Percentiles rank a stretch among this genome's conserved stretches.
Conservation (phyloP, 2,329 filamentous ascomycete genomes). For the Graphilbum sp. region DNA sequence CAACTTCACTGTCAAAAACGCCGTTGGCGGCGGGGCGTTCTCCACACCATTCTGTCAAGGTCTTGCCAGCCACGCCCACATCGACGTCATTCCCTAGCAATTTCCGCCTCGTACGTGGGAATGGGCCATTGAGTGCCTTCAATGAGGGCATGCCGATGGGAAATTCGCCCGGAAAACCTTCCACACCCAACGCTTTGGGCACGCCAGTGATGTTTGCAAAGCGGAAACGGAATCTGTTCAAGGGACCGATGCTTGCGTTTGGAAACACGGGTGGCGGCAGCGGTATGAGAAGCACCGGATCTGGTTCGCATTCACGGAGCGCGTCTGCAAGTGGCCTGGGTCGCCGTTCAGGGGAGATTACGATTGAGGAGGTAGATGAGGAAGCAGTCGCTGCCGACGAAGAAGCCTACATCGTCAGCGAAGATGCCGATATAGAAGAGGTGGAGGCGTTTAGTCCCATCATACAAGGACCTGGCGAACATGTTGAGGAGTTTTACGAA, state of each 20-base stretch:
- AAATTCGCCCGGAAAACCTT: constrained; percentile 31
- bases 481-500: constrained; percentile 30
- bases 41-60: constrained; percentile 82
- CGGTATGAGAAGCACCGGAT: too few species aligned
- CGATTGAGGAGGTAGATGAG: constrained; percentile 52
- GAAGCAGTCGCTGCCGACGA: constrained; percentile 22
- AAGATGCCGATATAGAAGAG: constrained; percentile 42
- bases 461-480: constrained; percentile 24
- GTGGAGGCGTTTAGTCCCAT: constrained; percentile 43
- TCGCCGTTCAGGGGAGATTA: constrained; percentile 55
- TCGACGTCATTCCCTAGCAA: constrained; percentile 62
- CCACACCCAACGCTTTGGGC: constrained; percentile 11
- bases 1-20: constrained; percentile 50
- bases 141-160: constrained; percentile 37
- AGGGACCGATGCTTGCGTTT: constrained; percentile 54
- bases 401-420: constrained; percentile 31
- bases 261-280: constrained; percentile 18
- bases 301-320: constrained; percentile 30
- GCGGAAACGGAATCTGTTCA: constrained; percentile 66
- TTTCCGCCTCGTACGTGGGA: constrained; percentile 61
- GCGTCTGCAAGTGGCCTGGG: constrained; percentile 48
- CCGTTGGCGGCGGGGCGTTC: constrained; percentile 49
- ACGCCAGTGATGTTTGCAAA: constrained; percentile 57
- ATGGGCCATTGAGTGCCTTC: constrained; percentile 25
- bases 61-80: constrained; percentile 82